A percentile compares a stretch with the other conserved stretches of the same genome.
phyloP scores from a whole-genome alignment of 2,329 filamentous ascomycete genomes.

The Lecanicillium sp. region DNA sequence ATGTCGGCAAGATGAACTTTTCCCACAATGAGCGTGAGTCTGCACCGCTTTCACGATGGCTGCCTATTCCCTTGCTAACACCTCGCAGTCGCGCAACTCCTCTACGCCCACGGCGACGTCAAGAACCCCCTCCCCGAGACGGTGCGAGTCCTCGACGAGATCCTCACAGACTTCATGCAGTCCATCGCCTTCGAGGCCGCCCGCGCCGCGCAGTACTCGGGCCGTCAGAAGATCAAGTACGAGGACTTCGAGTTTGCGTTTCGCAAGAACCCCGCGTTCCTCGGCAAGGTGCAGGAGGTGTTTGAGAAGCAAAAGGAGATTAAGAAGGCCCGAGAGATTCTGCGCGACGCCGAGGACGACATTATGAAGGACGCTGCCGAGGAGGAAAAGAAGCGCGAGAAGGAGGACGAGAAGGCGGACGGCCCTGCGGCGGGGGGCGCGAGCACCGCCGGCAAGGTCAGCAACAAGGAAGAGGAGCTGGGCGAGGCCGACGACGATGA shows the following conservation, averaged over 20 bases:
- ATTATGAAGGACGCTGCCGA: slow-evolving; percentile 48
- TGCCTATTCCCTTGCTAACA: slow-evolving; percentile 1
- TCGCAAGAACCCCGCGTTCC: slow-evolving; percentile 73
- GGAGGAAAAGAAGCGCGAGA: slow-evolving; percentile 34
- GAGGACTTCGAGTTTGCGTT: slow-evolving; percentile 97
- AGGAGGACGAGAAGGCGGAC: slow-evolving; percentile 19
- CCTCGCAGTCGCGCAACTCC: slow-evolving; percentile 59
- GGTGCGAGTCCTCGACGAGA: slow-evolving; percentile 83
- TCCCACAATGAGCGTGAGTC: slow-evolving; percentile 60
- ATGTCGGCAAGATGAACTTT: slow-evolving; percentile 81
- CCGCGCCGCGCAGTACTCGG: slow-evolving; percentile 74
- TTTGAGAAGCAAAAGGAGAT: slow-evolving; percentile 83
- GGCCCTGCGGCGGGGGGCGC: slow-evolving; percentile 1
- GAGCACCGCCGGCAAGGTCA: slow-evolving; percentile 17
- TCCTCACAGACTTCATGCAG: slow-evolving; percentile 94
- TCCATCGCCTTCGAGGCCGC: slow-evolving; percentile 88
- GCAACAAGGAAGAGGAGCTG: slow-evolving; percentile 42
- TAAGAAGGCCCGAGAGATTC: slow-evolving; percentile 72
- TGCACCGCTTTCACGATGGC: background rate
- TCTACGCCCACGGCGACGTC: slow-evolving; percentile 76
- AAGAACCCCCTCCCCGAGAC: slow-evolving; percentile 75
- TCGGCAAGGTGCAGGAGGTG: slow-evolving; percentile 85
- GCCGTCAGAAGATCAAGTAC: slow-evolving; percentile 94
- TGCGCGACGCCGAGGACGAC: slow-evolving; percentile 60
- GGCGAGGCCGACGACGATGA: slow-evolving; percentile 48